Evolutionary conservation across 75 land plant genomes (phyloP).

Genomic region (Sequoia sempervirens): DNA sequence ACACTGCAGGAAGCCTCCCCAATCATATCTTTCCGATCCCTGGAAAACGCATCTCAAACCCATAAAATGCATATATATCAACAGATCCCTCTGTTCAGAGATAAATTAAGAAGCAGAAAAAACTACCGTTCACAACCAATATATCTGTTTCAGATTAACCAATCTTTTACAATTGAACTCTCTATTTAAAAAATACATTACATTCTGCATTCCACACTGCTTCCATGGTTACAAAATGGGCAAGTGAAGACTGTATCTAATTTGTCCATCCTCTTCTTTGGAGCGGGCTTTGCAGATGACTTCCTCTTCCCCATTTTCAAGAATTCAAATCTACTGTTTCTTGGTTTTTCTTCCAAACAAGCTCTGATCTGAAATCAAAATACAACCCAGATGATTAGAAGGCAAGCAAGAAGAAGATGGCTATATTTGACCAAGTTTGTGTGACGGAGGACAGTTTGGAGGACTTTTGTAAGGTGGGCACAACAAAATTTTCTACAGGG

Average conservation of each 20-base stretch:
- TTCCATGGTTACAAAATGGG: slow-evolving; percentile 95
- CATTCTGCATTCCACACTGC: slow-evolving; percentile 91
- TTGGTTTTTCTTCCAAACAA: background rate
- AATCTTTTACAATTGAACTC: too few species aligned
- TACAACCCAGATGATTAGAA: background rate
- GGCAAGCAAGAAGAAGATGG: background rate
- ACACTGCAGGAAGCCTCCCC: slow-evolving; percentile 81
- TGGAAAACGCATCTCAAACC: slow-evolving; percentile 11
- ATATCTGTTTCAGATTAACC: background rate
- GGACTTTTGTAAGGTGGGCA: too few species aligned
- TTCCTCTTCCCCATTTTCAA: slow-evolving; percentile 88
- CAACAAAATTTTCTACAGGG: background rate
- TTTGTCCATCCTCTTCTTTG: slow-evolving; percentile 85
- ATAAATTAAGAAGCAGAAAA: background rate
- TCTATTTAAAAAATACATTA: slow-evolving; percentile 18
- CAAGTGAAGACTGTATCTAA: slow-evolving; percentile 89
- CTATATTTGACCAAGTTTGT: background rate
- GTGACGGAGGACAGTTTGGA: background rate
- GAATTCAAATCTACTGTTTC: background rate
- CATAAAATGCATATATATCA: background rate
- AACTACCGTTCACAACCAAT: background rate
- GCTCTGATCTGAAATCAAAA: background rate
- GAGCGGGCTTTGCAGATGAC: slow-evolving; percentile 81
- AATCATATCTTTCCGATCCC: slow-evolving; percentile 80
- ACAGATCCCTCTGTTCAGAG: background rate